These are phyloP conservation scores for Russula lepida DNA, from an alignment of 768 basidiomycete species.

Conservation along the genomic window DNA sequence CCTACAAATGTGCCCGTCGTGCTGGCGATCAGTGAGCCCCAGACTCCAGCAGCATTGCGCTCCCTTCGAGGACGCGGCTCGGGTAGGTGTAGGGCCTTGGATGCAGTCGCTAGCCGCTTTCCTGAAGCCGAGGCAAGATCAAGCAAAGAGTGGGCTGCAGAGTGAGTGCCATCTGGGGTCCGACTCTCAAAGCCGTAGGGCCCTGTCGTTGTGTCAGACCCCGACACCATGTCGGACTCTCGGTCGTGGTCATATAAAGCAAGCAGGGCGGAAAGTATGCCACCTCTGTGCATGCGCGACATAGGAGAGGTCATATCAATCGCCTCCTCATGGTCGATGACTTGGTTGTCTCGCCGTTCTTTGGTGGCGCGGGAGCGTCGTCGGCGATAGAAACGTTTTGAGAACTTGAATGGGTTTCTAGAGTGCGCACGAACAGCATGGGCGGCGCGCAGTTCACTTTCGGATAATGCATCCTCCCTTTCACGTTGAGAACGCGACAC, in stretches of 20 bases:
- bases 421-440: constrained; percentile 39
- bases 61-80: constrained; percentile 30
- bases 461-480: background rate
- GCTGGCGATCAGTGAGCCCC: constrained; percentile 64
- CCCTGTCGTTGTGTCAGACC: constrained; percentile 11
- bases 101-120: constrained; percentile 8
- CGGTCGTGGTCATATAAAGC: constrained; percentile 54
- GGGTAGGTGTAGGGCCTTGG: constrained; percentile 3
- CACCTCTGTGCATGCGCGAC: constrained; percentile 35
- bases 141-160: constrained; percentile 4
- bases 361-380: background rate
- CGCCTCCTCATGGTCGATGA: constrained; percentile 11
- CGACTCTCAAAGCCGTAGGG: constrained; percentile 19
- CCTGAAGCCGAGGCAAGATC: constrained; percentile 13
- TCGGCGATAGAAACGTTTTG: constrained; percentile 4
- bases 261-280: constrained; percentile 59
- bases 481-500: constrained; percentile 30
- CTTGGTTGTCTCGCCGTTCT: background rate
- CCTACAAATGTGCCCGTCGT: constrained; percentile 53
- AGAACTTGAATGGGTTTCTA: constrained; percentile 14
- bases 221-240: constrained; percentile 21
- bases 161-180: constrained; percentile 21
- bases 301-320: constrained; percentile 17
- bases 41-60: constrained; percentile 50
- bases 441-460: constrained; percentile 30